Evolutionary conservation across 192 early-diverging fungal genomes (phyloP), one percentile per base, ranked within the genome.

Genomic region (Helicostylum pulchrum): DNA sequence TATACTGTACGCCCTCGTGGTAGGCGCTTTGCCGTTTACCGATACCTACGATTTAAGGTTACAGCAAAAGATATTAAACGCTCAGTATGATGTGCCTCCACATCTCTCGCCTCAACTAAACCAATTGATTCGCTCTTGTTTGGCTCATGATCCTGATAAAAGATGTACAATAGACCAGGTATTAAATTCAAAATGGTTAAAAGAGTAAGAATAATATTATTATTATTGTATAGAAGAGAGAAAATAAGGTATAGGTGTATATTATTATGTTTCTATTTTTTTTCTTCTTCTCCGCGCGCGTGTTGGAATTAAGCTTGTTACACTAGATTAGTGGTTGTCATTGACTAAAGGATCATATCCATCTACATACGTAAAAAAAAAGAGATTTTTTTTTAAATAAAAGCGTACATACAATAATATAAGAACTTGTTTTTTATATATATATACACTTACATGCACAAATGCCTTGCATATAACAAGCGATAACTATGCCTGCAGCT

Each of bases 21-120:
- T 83, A 0, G 89, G 85, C 7, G 61, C 68, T 4, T 71, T 93
- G 21, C 92, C 92, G 4, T 94, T 93, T 68, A 74, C 78, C 30
- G 92, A 94, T 70, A 82, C 80, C 14, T 91, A 78, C 69, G 72
- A 83, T 42, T 88, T 90, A 8, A 67, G 90, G n/a, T 64, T 92
- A 59, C 86, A 89, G 65, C 63, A 81, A 63, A 76, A 79, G 61
- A 93, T 92, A 63, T 51, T 87, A 50, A 86, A 87, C 54, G 87
- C 85, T 17, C 68, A 74, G 45, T 92, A 81, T 64, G 72, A 83
- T 23, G 58, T 73, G 10, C 58, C 62, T 2, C 65, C 56, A 15
- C 64, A 74, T 61, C 53, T 75, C 15, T 77, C 75, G 30, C 32
- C 52, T 3, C 69, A 75, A 23, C 70, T 75, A 15, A 31, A 30